Evolutionary conservation across 148 eudicot genomes (phyloP).

Genomic region (Camellia sinensis): DNA sequence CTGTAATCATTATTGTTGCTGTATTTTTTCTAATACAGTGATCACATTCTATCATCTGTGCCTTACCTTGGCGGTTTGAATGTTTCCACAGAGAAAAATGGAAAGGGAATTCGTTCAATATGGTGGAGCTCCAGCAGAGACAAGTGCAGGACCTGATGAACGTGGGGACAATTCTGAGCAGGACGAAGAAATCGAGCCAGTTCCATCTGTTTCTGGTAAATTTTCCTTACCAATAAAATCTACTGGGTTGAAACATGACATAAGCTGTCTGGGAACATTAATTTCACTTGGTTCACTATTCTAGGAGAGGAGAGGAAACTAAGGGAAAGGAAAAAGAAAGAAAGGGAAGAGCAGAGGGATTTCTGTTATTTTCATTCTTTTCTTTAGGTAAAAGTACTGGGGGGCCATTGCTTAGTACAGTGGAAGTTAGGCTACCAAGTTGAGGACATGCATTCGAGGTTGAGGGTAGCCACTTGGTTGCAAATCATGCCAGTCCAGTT

Average conservation of each 20-base stretch:
- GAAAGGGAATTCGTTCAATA: constrained; percentile 68
- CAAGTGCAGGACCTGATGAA: constrained; percentile 37
- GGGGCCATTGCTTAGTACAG: constrained; percentile 11
- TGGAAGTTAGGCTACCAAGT: background rate
- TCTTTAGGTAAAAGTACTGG: background rate
- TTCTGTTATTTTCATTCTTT: background rate
- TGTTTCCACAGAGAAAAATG: constrained; percentile 56
- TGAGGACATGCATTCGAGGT: background rate
- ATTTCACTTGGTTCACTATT: background rate
- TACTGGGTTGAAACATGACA: background rate
- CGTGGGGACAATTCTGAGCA: constrained; percentile 38
- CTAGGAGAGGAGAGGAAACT: background rate
- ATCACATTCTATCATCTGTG: constrained; percentile 8
- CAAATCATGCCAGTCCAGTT: too few relatives aligned
- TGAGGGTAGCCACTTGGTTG: background rate
- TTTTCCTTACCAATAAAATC: background rate
- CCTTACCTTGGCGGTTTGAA: background rate
- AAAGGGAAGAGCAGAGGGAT: background rate
- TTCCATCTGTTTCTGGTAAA: constrained; percentile 73
- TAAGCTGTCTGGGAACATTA: background rate
- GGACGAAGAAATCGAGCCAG: constrained; percentile 49
- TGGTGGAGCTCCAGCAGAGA: constrained; percentile 65
- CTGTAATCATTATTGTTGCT: too few relatives aligned
- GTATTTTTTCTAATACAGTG: background rate
- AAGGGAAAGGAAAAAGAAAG: background rate